Evolutionary conservation across 2,329 filamentous ascomycete species (phyloP), one percentile per base, ranked within the genome.

Genomic region (Furcasterigmium sp.): DNA sequence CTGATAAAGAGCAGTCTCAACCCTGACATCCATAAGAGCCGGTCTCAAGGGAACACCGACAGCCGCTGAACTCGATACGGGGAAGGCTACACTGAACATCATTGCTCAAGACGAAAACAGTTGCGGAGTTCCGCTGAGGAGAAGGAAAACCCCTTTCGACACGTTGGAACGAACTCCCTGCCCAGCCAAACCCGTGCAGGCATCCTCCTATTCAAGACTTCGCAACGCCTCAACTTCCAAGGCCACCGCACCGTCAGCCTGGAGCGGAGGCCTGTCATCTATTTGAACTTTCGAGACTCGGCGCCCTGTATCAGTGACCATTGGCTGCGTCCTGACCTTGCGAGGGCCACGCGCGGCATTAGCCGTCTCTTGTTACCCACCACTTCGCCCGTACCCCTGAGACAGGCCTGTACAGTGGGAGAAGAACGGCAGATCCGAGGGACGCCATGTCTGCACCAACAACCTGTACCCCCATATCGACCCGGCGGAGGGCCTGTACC

Each of bases 401-500:
- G 32, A 17, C 32, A n/a, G n/a, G n/a, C n/a, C n/a, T n/a, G n/a
- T 35, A 35, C 32, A 35, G 32, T 35, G 32, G 32, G 32, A 35
- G 14, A 35, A 35, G 17, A 9, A 18, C 32, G 32, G 32, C 11
- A 35, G 32, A 35, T 7, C 21, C 30, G 40, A 28, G 42, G 23
- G 40, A 39, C 48, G 41, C 19, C 37, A 50, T 50, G 48, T 47
- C 48, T 15, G 48, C 38, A 39, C 46, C 38, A 32, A 35, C 48
- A 30, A 44, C 48, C 23, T 49, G 41, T 10, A 42, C 48, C n/a
- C 38, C 46, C 34, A 49, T 46, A 37, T 50, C 48, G 15, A 50
- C 48, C 28, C 45, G 48, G 46, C 52, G 58, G 26, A 60, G 59
- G 44, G 62, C 64, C 2, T 68, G 64, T 37, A 48, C 57, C 1